These are phyloP conservation scores for Globisporangium spiculum DNA, from an alignment of 352 stramenopile species.

Conservation along the genomic window DNA sequence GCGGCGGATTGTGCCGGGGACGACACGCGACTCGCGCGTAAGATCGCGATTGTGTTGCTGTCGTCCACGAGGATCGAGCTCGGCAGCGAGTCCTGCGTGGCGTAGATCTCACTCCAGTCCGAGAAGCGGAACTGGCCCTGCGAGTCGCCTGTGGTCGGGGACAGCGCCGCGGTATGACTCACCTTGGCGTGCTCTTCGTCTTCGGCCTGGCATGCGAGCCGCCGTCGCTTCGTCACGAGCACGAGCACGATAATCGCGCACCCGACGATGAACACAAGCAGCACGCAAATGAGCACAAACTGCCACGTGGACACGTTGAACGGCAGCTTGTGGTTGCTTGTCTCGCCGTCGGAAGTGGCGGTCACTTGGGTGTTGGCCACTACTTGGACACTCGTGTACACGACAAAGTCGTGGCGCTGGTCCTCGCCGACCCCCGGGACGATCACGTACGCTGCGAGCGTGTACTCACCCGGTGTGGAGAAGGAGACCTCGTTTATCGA, in stretches of 20 bases:
- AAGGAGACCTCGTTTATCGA: conserved; percentile 29
- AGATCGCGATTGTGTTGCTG: conserved; percentile 43
- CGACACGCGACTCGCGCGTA: conserved; percentile 42
- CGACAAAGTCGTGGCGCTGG: conserved; percentile 34
- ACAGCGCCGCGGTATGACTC: conserved; percentile 12
- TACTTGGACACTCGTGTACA: conserved; percentile 19
- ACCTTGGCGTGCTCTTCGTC: conserved; percentile 10
- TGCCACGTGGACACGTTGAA: conserved; percentile 24
- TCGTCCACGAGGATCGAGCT: conserved; percentile 35
- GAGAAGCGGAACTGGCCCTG: conserved; percentile 27
- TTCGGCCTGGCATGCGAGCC: conserved; percentile 10
- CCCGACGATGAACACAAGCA: conserved; percentile 24
- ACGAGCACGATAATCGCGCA: conserved; percentile 20
- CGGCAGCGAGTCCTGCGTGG: conserved; percentile 34
- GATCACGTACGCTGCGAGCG: conserved; percentile 35
- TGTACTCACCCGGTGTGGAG: conserved; percentile 20
- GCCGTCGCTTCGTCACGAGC: conserved; percentile 14
- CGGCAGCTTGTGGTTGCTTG: not conserved
- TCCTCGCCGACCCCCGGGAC: conserved; percentile 13
- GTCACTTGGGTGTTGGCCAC: not conserved
- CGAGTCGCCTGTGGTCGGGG: conserved; percentile 22
- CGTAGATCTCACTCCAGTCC: conserved; percentile 49
- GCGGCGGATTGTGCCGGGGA: conserved; percentile 22
- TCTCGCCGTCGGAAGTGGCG: conserved; percentile 1
- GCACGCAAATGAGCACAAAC: conserved; percentile 22